These are phyloP conservation scores for Schizochytrium sp. DNA, from an alignment of 108 stramenopile genomes.

Conservation along the genomic window DNA sequence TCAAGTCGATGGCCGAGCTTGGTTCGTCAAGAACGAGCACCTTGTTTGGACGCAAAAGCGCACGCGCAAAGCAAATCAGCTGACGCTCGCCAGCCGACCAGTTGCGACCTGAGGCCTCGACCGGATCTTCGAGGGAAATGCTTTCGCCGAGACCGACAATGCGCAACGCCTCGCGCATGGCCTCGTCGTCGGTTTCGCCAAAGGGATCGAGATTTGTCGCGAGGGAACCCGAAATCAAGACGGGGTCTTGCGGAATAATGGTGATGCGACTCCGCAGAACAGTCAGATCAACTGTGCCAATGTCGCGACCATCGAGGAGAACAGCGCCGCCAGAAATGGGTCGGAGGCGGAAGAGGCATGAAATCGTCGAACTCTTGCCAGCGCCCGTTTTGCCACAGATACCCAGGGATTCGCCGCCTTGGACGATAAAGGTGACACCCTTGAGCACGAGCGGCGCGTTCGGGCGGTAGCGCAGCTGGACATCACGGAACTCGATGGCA, in stretches of 20 bases:
- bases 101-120: slow-evolving; percentile 38
- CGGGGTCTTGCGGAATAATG: slow-evolving; percentile 86
- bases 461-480: slow-evolving; percentile 67
- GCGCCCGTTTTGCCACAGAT: slow-evolving; percentile 64
- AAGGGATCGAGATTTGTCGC: slow-evolving; percentile 91
- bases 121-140: slow-evolving; percentile 19
- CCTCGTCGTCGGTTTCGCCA: slow-evolving; percentile 27
- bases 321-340: slow-evolving; percentile 70
- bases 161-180: slow-evolving; percentile 47
- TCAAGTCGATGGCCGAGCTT: slow-evolving; percentile 40
- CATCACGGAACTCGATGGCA: slow-evolving; percentile 56
- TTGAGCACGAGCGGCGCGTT: slow-evolving; percentile 75
- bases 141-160: slow-evolving; percentile 7
- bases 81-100: slow-evolving; percentile 44
- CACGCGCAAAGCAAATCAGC: slow-evolving; percentile 52
- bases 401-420: slow-evolving; percentile 61
- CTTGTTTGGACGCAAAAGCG: slow-evolving; percentile 34
- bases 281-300: slow-evolving; percentile 65
- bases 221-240: slow-evolving; percentile 78
- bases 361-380: slow-evolving; percentile 61
- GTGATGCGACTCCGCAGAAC: slow-evolving; percentile 66
- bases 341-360: slow-evolving; percentile 63
- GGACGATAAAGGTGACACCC: slow-evolving; percentile 64
- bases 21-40: slow-evolving; percentile 53
- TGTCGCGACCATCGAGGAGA: slow-evolving; percentile 73